Evolutionary conservation across 805 yeast genomes (phyloP), one percentile per base, ranked within the genome.

Genomic region (Candida odintsovae): DNA sequence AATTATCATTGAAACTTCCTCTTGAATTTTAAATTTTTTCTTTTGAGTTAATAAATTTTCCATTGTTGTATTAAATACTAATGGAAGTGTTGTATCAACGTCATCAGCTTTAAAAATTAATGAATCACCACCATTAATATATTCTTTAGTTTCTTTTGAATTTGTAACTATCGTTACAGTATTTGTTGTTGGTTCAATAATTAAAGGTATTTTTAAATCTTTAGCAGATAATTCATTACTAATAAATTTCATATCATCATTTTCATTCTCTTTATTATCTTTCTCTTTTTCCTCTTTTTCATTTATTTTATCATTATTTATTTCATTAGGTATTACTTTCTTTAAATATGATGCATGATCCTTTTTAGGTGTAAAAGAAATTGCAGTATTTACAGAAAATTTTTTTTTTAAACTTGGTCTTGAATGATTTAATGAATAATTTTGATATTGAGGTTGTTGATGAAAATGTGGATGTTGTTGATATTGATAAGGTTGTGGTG

Each of bases 51-150:
- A 26, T 23, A 54, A 45, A 12, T 37, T 33, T 12, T 39, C 46
- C 22, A 49, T 37, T 2, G 48, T 44, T 2, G 51, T 41, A 16
- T 54, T 54, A 35, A 52, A 42, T 3, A 46, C 35, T 10, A 52
- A 39, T 11, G 56, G 54, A n/a, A 44, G 13, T 9, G 19, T 38
- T 21, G 2, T 23, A n/a, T 25, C 42, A 22, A 38, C 25, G 16
- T 16, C 22, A 12, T 36, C 35, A 23, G 36, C 28, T 25, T 40
- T 37, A 31, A 46, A 51, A 12, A 44, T n/a, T 18, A 44, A 25
- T 7, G 33, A 45, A n/a, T 44, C 40, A 3, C 23, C 23, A 6
- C 44, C 43, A 18, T 44, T 43, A 4, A 23, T 33, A 16, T 39
- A 38, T 18, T 19, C 36, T 10, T 38, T 38, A 19, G 29, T 38